Conservation (phyloP, 2,329 filamentous ascomycete species). For the Aspergillus tamarii region DNA sequence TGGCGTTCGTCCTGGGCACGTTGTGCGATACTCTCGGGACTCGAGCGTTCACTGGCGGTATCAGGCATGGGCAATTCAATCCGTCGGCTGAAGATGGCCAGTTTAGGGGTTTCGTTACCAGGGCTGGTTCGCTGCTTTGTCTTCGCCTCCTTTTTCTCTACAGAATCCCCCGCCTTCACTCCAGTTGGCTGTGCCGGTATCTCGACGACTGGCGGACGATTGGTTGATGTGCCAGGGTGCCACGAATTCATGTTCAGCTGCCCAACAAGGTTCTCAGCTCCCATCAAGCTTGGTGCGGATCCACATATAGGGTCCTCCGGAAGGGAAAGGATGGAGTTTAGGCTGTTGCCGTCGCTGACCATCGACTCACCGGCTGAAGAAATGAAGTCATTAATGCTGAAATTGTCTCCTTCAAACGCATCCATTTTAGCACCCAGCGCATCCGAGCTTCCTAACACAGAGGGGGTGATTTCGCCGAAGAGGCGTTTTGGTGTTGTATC, state of each 20-base stretch:
- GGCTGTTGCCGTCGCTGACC: constrained; percentile 38
- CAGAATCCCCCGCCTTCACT: constrained; percentile 28
- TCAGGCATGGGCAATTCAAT: constrained; percentile 45
- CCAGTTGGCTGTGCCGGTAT: constrained; percentile 39
- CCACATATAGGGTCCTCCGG: constrained; percentile 38
- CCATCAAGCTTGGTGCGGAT: constrained; percentile 51
- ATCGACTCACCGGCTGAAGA: constrained; percentile 46
- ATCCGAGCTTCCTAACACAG: constrained; percentile 58
- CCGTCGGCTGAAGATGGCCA: constrained; percentile 37
- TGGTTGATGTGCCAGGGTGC: constrained; percentile 35
- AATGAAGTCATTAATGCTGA: constrained; percentile 43
- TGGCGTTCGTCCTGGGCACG: constrained; percentile 12
- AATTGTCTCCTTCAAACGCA: constrained; percentile 36
- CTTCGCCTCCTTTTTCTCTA: constrained; percentile 23
- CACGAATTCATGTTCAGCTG: constrained; percentile 53
- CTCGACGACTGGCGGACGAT: constrained; percentile 34
- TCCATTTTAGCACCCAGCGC: constrained; percentile 42
- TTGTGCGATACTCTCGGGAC: constrained; percentile 22
- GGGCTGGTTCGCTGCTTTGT: constrained; percentile 18
- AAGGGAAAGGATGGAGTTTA: constrained; percentile 43
- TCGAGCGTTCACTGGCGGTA: constrained; percentile 41
- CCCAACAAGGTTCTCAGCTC: constrained; percentile 51
- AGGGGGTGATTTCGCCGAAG: constrained; percentile 64
- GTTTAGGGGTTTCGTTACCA: constrained; percentile 36
- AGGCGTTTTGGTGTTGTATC: constrained; percentile 48